These are phyloP conservation scores for Vaccinium corymbosum DNA, from an alignment of 148 eudicot genomes.

Conservation along the genomic window DNA sequence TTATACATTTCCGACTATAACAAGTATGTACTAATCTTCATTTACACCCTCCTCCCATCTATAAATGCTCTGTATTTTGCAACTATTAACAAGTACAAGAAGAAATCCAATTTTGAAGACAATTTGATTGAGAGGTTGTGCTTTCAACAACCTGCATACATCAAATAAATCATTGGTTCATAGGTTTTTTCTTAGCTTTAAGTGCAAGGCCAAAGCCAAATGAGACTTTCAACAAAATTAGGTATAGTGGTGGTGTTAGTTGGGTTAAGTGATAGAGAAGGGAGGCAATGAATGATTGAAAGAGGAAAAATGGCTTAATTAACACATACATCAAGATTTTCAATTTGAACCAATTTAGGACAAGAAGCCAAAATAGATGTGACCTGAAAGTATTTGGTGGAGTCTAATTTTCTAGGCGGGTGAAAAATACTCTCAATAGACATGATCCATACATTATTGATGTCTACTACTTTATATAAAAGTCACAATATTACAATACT, in stretches of 20 bases:
- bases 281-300: constrained; percentile 12
- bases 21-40: background rate
- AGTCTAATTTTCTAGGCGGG: background rate
- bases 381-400: background rate
- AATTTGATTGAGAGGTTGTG: constrained; percentile 10
- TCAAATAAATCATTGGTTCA: constrained; percentile 17
- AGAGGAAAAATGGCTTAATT: constrained; percentile 17
- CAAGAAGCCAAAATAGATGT: background rate
- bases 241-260: constrained; percentile 38
- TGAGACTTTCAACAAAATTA: constrained; percentile 9
- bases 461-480: too few species aligned
- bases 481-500: too few species aligned
- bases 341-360: background rate
- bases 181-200: constrained; percentile 26
- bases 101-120: background rate
- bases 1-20: background rate
- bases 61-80: background rate
- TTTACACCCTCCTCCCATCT: background rate
- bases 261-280: constrained; percentile 40
- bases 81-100: background rate
- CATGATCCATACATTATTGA: too few species aligned
- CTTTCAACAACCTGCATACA: constrained; percentile 4
- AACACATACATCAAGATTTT: constrained; percentile 15
- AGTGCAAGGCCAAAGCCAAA: constrained; percentile 25
- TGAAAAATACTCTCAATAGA: background rate